Conservation (phyloP, 176 grass and related monocot species). For the Carex kokanica region DNA sequence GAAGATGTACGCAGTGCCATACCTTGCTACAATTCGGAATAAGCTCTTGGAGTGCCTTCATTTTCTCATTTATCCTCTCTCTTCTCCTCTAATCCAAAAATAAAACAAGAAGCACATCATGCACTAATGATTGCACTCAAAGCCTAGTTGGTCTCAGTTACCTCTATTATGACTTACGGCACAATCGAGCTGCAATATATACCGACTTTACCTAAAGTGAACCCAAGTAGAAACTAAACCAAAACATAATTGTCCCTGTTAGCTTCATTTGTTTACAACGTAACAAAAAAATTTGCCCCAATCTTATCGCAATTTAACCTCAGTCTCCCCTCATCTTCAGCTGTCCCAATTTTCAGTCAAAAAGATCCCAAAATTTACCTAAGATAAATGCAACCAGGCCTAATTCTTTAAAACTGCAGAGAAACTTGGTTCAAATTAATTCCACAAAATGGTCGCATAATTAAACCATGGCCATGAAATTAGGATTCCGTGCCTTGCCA, state of each 20-base stretch:
- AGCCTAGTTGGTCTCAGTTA: not conserved
- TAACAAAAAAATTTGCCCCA: not conserved
- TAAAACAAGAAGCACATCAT: constrained; percentile 6
- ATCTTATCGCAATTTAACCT: not conserved
- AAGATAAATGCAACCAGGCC: not conserved
- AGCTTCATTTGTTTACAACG: not conserved
- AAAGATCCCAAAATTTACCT: not conserved
- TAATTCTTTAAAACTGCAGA: not conserved
- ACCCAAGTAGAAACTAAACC: not conserved
- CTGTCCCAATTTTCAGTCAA: not conserved
- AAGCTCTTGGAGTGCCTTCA: constrained; percentile 45
- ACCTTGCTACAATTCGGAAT: constrained; percentile 53
- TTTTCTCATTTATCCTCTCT: constrained; percentile 53
- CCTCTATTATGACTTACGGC: not conserved
- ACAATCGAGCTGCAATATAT: not conserved
- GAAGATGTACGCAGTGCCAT: not conserved
- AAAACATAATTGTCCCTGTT: not conserved
- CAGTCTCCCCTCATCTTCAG: not conserved
- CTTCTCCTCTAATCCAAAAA: constrained; percentile 31
- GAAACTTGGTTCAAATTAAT: not conserved
- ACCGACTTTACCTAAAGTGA: not conserved
- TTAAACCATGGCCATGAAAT: not conserved
- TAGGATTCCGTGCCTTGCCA: not conserved
- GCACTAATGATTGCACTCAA: not conserved
- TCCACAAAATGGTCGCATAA: not conserved